Evolutionary conservation across 1,284 basidiomycete species (phyloP).

Genomic region (Veloporphyrellus conicus): DNA sequence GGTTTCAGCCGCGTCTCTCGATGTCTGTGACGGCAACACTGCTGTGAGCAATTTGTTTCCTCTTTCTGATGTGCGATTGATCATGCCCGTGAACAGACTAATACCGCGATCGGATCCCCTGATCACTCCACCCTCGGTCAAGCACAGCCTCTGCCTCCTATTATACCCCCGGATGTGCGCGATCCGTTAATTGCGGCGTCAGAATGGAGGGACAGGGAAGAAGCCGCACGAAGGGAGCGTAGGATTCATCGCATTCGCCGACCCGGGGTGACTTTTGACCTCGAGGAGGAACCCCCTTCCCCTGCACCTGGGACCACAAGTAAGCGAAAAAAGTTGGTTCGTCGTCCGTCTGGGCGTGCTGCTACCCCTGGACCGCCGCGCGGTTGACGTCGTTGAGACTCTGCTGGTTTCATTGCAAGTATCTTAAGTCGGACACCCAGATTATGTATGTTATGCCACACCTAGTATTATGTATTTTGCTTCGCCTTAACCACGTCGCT

Average conservation of each 20-base stretch:
- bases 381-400: conserved; percentile 9
- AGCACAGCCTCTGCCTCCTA: conserved; percentile 42
- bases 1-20: conserved; percentile 68
- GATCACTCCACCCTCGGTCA: conserved; percentile 65
- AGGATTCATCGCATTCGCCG: conserved; percentile 49
- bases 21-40: conserved; percentile 67
- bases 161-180: conserved; percentile 54
- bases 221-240: conserved; percentile 37
- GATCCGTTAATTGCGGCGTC: conserved; percentile 60
- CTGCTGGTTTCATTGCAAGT: conserved; percentile 14
- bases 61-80: conserved; percentile 12
- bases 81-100: conserved; percentile 41
- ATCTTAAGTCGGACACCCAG: conserved; percentile 21
- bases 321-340: conserved; percentile 29
- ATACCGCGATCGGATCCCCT: conserved; percentile 68
- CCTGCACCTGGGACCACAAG: conserved; percentile 26
- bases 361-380: conserved; percentile 25
- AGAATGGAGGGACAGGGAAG: conserved; percentile 59
- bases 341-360: conserved; percentile 30
- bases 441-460: conserved; percentile 32
- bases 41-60: conserved; percentile 46
- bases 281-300: conserved; percentile 48
- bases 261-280: conserved; percentile 69
- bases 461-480: conserved; percentile 27
- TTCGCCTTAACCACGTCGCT: neutral